Evolutionary conservation across 2,329 filamentous ascomycete genomes (phyloP).

Genomic region (Fusarium solani-melongenae): DNA sequence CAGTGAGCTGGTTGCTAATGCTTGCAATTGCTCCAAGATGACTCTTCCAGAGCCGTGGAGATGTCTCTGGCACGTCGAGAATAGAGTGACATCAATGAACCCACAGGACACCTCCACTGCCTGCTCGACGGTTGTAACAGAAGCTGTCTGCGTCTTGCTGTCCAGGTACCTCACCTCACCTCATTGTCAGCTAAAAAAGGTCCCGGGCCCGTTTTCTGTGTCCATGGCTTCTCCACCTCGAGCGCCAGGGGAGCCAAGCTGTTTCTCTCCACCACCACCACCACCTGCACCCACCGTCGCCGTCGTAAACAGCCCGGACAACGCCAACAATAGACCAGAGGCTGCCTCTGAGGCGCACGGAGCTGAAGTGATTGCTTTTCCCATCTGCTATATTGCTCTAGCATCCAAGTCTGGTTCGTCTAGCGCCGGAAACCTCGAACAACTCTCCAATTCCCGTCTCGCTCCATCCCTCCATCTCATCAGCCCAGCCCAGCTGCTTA

Average conservation of each 20-base stretch:
- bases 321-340: constrained; percentile 36
- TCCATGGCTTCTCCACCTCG: constrained; percentile 18
- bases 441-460: background rate
- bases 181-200: constrained; percentile 36
- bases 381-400: background rate
- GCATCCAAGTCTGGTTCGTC: background rate
- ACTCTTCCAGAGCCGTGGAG: background rate
- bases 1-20: background rate
- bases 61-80: background rate
- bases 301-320: constrained; percentile 26
- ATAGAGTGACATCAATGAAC: background rate
- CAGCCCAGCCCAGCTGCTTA: background rate
- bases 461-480: background rate
- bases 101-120: background rate
- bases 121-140: constrained; percentile 12
- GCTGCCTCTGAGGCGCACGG: constrained; percentile 21
- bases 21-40: constrained; percentile 23
- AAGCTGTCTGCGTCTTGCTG: background rate
- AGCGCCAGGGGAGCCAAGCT: constrained; percentile 26
- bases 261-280: constrained; percentile 30
- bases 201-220: constrained; percentile 22
- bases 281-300: constrained; percentile 34
- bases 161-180: constrained; percentile 26
- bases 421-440: background rate
- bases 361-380: background rate